Evolutionary conservation across 176 grass and related monocot species (phyloP), one percentile per base, ranked within the genome.

Genomic region (Avena insularis): DNA sequence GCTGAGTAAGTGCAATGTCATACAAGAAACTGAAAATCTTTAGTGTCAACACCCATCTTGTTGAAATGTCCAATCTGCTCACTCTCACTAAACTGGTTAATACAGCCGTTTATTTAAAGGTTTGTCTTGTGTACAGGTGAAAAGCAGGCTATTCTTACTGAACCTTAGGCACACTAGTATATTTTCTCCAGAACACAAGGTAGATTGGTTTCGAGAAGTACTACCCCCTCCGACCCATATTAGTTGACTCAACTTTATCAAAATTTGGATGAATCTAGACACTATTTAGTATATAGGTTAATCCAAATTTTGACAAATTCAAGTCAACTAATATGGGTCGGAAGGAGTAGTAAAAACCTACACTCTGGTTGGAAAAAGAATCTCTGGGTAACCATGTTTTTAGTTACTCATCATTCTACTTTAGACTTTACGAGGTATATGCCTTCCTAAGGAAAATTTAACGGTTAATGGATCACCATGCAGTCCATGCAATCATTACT

Each of bases 401-500:
- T 68, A 25, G 17, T 40, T 17, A 19, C 29, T 27, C 36, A 13
- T 25, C 43, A 84, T 40, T 23, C 6, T 62, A 71, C 11, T 77
- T 23, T 59, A 50, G 50, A 38, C 5, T 49, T 65, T 10, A 70
- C 23, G 50, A 40, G 0, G 14, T 59, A 31, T 77, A 31, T 77
- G 1, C 6, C 49, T 86, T 84, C 13, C 11, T 2, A 14, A 50
- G 15, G 64, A 81, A 19, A 31, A 70, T 9, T 6, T 51, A 51
- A 78, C 36, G 12, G 80, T 71, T 77, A 48, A 10, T 65, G 20
- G 60, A 81, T 62, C 21, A 33, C 33, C 71, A 78, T 82, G 31
- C 46, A 67, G 64, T 89, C 77, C 76, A 85, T 61, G 11, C 17
- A 79, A 79, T 87, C 84, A 72, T 79, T 35, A 64, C 35, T 64